phyloP scores from a whole-genome alignment of 164 flowering plant genomes.

The Nymphaea colorata region DNA sequence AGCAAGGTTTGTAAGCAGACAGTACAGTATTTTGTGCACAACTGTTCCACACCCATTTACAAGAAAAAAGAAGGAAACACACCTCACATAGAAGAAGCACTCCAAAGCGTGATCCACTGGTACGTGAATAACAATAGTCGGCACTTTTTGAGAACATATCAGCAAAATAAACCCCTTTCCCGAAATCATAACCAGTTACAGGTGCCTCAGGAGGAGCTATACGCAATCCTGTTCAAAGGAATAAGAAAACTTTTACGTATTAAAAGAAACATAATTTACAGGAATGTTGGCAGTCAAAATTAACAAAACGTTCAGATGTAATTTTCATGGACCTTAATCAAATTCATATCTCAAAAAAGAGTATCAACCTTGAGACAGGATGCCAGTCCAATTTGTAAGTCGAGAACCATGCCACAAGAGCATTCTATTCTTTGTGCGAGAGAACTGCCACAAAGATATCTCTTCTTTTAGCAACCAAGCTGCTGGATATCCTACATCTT shows the following conservation, averaged over 20 bases:
- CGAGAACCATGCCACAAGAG: slow-evolving; percentile 98
- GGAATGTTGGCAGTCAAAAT: too few relatives aligned
- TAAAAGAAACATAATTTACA: background rate
- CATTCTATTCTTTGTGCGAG: slow-evolving; percentile 57
- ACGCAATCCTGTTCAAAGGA: slow-evolving; percentile 50
- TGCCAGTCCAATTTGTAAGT: slow-evolving; percentile 94
- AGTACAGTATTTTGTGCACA: background rate
- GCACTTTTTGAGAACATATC: slow-evolving; percentile 99
- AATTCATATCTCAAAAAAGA: background rate
- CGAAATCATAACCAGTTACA: slow-evolving; percentile 88
- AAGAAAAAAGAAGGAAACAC: slow-evolving; percentile 1
- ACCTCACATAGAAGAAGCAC: slow-evolving; percentile 97
- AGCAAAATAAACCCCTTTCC: slow-evolving; percentile 96
- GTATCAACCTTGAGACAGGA: slow-evolving; percentile 68
- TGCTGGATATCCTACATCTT: background rate
- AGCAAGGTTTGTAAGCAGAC: background rate
- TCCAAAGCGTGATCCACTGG: slow-evolving; percentile 25
- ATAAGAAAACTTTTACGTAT: background rate
- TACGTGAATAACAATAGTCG: slow-evolving; percentile 67
- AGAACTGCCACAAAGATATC: slow-evolving; percentile 39
- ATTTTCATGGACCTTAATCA: too few relatives aligned
- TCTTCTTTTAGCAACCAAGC: background rate
- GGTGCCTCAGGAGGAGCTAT: slow-evolving; percentile 99
- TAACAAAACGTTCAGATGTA: too few relatives aligned
- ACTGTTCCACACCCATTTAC: background rate